Conservation (phyloP, 2,329 filamentous ascomycete genomes). For the Gnomoniopsis sp. region DNA sequence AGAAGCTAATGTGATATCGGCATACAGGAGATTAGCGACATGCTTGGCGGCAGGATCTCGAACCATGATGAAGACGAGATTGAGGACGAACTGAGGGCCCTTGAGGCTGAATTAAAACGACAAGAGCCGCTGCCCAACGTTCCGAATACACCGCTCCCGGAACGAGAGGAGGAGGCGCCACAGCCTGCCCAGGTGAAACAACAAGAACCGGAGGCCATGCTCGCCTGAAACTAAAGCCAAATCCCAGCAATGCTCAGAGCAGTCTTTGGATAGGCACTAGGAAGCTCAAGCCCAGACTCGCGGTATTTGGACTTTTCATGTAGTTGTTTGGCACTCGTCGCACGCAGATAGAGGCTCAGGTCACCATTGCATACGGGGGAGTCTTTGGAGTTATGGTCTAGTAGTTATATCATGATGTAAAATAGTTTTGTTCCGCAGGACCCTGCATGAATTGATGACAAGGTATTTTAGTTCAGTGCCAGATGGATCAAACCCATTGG, state of each 20-base stretch:
- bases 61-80: slow-evolving; percentile 97
- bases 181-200: slow-evolving; percentile 18
- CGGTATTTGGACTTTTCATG: too few relatives aligned
- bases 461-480: not conserved
- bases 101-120: slow-evolving; percentile 60
- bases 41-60: slow-evolving; percentile 83
- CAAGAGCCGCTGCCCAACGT: slow-evolving; percentile 23
- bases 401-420: not conserved
- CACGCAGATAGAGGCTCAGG: not conserved
- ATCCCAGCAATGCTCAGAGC: not conserved
- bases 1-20: not conserved
- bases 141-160: slow-evolving; percentile 25
- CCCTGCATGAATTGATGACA: not conserved
- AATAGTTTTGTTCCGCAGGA: not conserved
- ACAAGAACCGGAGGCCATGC: slow-evolving; percentile 24
- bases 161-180: slow-evolving; percentile 11
- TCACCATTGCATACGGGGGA: not conserved
- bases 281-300: too few relatives aligned
- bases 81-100: slow-evolving; percentile 84
- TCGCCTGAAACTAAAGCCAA: slow-evolving; percentile 16
- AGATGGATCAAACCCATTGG: not conserved
- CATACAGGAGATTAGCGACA: slow-evolving; percentile 80
- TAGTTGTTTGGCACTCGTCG: not conserved
- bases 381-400: not conserved
- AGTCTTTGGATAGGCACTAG: not conserved